These are phyloP conservation scores for Aspergillus flavus DNA, from an alignment of 2,329 filamentous ascomycete genomes.

Conservation along the genomic window DNA sequence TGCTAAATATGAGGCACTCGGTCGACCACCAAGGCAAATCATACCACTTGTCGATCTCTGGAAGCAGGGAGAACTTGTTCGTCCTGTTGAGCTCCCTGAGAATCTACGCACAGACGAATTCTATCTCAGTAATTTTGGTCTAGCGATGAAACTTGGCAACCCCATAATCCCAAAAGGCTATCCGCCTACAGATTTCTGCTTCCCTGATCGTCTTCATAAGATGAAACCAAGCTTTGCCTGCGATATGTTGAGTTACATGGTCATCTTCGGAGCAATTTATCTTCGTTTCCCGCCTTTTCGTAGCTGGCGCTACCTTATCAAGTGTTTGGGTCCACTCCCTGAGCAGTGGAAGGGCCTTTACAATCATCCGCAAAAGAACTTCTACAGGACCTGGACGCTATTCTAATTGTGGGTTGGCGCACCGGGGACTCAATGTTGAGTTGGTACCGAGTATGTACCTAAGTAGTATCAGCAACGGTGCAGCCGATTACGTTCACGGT, in stretches of 20 bases:
- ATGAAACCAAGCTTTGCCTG: background rate
- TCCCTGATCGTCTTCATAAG: background rate
- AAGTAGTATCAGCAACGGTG: no score
- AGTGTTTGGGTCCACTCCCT: slow-evolving; percentile 28
- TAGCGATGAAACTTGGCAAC: slow-evolving; percentile 27
- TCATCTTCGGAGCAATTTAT: slow-evolving; percentile 31
- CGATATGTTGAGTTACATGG: slow-evolving; percentile 35
- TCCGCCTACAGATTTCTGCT: background rate
- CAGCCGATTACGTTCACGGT: no score
- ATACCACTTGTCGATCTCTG: slow-evolving; percentile 29
- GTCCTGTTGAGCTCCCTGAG: slow-evolving; percentile 22
- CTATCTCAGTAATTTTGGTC: slow-evolving; percentile 34
- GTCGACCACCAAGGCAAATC: slow-evolving; percentile 26
- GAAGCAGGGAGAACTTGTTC: slow-evolving; percentile 30
- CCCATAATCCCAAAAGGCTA: slow-evolving; percentile 1
- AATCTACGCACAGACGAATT: slow-evolving; percentile 27
- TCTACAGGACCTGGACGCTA: slow-evolving; percentile 25
- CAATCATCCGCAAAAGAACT: slow-evolving; percentile 24
- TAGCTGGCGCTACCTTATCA: slow-evolving; percentile 20
- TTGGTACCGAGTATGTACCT: no score
- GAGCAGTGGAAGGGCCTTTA: slow-evolving; percentile 28
- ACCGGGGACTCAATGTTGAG: no score
- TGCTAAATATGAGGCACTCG: slow-evolving; percentile 31
- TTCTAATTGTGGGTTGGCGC: no score
- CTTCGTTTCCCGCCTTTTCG: slow-evolving; percentile 23